Evolutionary conservation across 306 rosid species (phyloP).

Genomic region (Potentilla sterilis): DNA sequence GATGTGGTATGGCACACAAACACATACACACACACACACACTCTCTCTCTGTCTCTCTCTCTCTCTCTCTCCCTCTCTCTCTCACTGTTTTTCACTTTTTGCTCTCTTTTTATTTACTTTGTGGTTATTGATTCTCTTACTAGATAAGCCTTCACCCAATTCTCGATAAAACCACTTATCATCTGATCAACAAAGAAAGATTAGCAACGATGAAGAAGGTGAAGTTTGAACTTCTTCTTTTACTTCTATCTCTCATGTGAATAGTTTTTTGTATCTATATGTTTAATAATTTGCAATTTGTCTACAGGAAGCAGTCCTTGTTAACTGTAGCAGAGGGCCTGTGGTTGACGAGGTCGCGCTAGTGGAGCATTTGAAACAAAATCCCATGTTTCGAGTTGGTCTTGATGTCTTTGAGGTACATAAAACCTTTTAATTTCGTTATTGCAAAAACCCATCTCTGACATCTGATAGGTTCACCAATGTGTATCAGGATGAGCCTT

Average conservation of each 20-base stretch:
- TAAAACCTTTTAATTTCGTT: background rate
- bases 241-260: constrained; percentile 1
- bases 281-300: constrained; percentile 17
- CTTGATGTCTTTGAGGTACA: constrained; percentile 95
- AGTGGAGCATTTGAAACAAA: constrained; percentile 77
- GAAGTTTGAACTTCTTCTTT: constrained; percentile 17
- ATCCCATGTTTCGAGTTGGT: constrained; percentile 96
- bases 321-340: constrained; percentile 97
- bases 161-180: constrained; percentile 92
- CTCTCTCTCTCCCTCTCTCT: background rate
- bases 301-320: constrained; percentile 81
- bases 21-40: background rate
- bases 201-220: constrained; percentile 92
- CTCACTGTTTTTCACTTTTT: background rate
- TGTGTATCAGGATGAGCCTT: constrained; percentile 76
- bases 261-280: background rate
- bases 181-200: constrained; percentile 90
- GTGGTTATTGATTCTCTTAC: constrained; percentile 26
- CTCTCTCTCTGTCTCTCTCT: background rate
- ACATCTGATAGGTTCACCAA: background rate
- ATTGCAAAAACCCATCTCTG: background rate
- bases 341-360: constrained; percentile 95
- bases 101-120: constrained; percentile 7
- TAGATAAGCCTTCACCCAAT: constrained; percentile 98
- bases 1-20: constrained; percentile 52